phyloP scores from a whole-genome alignment of 2,329 filamentous ascomycete species.

The Fusarium solani-melongenae region DNA sequence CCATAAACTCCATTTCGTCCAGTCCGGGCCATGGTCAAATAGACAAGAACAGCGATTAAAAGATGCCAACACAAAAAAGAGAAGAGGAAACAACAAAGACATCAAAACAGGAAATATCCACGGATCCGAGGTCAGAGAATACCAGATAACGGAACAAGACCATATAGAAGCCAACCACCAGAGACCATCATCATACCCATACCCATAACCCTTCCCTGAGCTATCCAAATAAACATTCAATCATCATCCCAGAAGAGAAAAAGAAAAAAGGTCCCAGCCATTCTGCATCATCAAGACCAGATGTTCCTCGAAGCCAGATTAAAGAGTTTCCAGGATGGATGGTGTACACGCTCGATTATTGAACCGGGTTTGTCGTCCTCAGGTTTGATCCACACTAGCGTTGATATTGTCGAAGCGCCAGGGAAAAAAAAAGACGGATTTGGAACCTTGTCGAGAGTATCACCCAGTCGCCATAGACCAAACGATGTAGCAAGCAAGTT shows the following conservation, averaged over 20 bases:
- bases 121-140: slow-evolving; percentile 5
- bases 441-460: slow-evolving; percentile 1
- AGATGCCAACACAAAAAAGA: not conserved
- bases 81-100: not conserved
- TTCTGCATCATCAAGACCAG: not conserved
- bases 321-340: not conserved
- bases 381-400: not conserved
- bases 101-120: slow-evolving; percentile 1
- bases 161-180: not conserved
- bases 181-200: not conserved
- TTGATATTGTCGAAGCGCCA: not conserved
- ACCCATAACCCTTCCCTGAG: not conserved
- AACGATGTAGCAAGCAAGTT: slow-evolving; percentile 26
- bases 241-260: not conserved
- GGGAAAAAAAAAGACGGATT: not conserved
- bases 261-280: not conserved
- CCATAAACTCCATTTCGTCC: slow-evolving; percentile 20
- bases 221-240: not conserved
- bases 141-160: not conserved
- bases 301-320: not conserved
- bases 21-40: not conserved
- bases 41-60: not conserved
- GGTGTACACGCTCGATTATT: not conserved
- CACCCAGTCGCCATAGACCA: slow-evolving; percentile 17
- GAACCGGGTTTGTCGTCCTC: not conserved